A percentile compares a stretch with the other conserved stretches of the same genome.
phyloP scores from a whole-genome alignment of 306 rosid genomes.

The Cucurbita ficifolia region DNA sequence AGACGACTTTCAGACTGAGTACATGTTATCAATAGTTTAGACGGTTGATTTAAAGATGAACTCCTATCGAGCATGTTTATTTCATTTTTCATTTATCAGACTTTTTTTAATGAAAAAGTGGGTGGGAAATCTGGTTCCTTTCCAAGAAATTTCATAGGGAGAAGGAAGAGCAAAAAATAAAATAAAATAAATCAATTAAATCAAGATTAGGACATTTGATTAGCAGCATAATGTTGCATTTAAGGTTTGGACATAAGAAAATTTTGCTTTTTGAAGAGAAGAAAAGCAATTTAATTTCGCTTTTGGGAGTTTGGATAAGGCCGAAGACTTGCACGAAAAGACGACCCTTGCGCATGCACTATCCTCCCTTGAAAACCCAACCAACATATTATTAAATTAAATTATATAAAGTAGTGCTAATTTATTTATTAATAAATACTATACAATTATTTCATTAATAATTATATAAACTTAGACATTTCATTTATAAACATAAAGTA shows the following conservation, averaged over 20 bases:
- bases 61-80: background rate
- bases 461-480: no score
- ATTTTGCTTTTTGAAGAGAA: background rate
- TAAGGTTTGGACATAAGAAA: background rate
- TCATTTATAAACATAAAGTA: no score
- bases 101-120: background rate
- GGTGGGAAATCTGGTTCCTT: background rate
- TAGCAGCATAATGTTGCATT: background rate
- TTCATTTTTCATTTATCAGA: background rate
- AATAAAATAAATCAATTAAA: no score
- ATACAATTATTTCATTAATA: background rate
- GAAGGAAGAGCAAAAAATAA: background rate
- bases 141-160: background rate
- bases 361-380: background rate
- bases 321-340: constrained; percentile 9
- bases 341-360: constrained; percentile 1
- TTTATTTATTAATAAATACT: background rate
- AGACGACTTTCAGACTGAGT: no score
- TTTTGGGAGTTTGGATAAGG: background rate
- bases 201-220: background rate
- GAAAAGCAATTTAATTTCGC: background rate
- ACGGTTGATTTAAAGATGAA: no score
- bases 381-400: background rate
- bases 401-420: background rate
- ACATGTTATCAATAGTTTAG: no score